Evolutionary conservation across 441 rosid species (phyloP).

Genomic region (Pelargonium fulgidum): DNA sequence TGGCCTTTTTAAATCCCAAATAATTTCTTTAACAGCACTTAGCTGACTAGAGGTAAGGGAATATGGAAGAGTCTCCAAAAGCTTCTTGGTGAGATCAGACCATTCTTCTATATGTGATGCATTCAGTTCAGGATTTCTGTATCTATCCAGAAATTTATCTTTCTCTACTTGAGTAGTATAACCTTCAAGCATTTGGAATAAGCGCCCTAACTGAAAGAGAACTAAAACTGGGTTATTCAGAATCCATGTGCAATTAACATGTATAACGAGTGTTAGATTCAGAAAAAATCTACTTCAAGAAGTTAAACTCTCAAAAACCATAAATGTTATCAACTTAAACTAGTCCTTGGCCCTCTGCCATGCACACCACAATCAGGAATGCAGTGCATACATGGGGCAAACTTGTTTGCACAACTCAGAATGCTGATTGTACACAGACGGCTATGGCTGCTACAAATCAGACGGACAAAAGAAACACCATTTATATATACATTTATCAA

Average conservation of each 20-base stretch:
- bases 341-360: too few relatives aligned
- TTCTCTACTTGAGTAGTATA: conserved; percentile 71
- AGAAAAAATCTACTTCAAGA: too few relatives aligned
- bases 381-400: too few relatives aligned
- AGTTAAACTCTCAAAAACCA: too few relatives aligned
- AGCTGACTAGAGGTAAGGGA: conserved; percentile 88
- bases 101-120: conserved; percentile 56
- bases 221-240: conserved; percentile 18
- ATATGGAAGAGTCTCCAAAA: conserved; percentile 75
- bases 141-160: conserved; percentile 73
- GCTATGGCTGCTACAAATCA: too few relatives aligned
- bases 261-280: too few relatives aligned
- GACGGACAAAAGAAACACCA: too few relatives aligned
- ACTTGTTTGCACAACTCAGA: too few relatives aligned
- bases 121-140: conserved; percentile 55
- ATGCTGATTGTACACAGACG: too few relatives aligned
- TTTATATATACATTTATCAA: too few relatives aligned
- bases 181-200: conserved; percentile 90
- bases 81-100: conserved; percentile 65
- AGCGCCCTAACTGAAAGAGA: conserved; percentile 69
- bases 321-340: too few relatives aligned
- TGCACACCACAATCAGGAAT: too few relatives aligned
- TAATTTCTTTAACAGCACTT: conserved; percentile 80
- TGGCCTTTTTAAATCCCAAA: conserved; percentile 86
- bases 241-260: background rate